Evolutionary conservation across 257 asterid genomes (phyloP), one percentile per base, ranked within the genome.

Genomic region (Solanum gracilifrons): DNA sequence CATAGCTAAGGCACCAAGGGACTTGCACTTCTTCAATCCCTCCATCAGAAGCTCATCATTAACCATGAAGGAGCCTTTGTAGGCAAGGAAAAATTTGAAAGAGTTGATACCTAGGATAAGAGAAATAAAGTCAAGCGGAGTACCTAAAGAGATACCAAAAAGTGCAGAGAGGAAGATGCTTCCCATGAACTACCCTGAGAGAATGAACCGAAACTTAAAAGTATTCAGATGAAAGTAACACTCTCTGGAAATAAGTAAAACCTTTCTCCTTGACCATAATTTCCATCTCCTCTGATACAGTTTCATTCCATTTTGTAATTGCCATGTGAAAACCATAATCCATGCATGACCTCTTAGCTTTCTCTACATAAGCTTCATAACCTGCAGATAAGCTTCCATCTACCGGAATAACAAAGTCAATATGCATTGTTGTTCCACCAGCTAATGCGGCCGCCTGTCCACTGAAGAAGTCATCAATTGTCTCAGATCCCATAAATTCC

Each of bases 241-340:
- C 48, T 41, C 20, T 21, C 12, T 5, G 25, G 64, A 12, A 55
- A 77, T 10, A 76, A 39, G 25, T 85, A 69, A 15, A 48, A 93
- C 99, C 99, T 90, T 94, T 95, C 89, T 95, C 99, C 87, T 95
- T 93, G 83, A 97, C 99, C 98, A 97, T 95, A 89, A 93, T 87
- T 90, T 97, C 99, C 98, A 96, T 97, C 89, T 97, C 99, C 86
- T 87, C 87, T 48, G 98, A 91, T 71, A 97, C 97, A 66, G 92
- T 88, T 85, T 94, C 98, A 89, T 97, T 98, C 99, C 99, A 97
- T 90, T 97, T 97, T 32, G 99, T 97, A 89, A 97, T 88, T 85
- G 99, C 98, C 99, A 97, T 95, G 92, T 97, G 99, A 93, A 97
- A 96, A 71, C 99, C 99, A 89, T 97, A 97, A 91, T 97, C 99